Base-by-base conservation (phyloP, 1,139 yeast species). In the Scheffersomyces insectosa region DNA sequence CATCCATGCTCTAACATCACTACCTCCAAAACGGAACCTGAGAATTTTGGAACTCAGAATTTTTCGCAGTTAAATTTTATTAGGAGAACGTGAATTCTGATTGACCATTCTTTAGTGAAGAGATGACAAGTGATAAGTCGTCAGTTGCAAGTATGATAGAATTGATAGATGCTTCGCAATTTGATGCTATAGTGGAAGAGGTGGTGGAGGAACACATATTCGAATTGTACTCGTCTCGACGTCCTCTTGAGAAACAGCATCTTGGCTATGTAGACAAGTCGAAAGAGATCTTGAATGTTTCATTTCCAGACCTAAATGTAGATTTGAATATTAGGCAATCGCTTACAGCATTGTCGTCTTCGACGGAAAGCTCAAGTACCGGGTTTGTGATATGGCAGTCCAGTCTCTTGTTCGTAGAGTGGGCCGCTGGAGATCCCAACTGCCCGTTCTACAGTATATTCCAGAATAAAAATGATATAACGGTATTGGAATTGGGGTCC, bases 321-420 rank as follows among this genome's bases (percentile, higher is more conserved):
- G 77, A 71, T 33, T 52, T 75, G 30, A 44, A 42, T 9, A 64
- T 78, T 5, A 51, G 59, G 9, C 82, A 78, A 47, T 74, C 80
- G 7, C 55, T 71, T n/a, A 59, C 77, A 1, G 63, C 63, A 8
- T 60, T 76, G 40, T 57, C 74, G 9, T 72, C 80, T 1, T 62
- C 65, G 13, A 54, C 53, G 1, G 64, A 68, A 33, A 52, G 71
- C 0, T 73, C 83, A 4, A 77, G 88, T 3, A 85, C 91, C 0
- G 93, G 93, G 5, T 87, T 80, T 46, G 75, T 85, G 13, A 70
- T 83, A 34, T 85, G 93, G 91, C 66, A 66, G 36, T 67, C 80
- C 1, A 72, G 85, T 1, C 72, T 77, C 1, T 55, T 66, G 5
- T 66, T 85, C 35, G 72, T 73, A 0, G 77, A 79, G 37, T 85